These are phyloP conservation scores for Emergomyces orientalis DNA, from an alignment of 2,329 filamentous ascomycete genomes.

Conservation along the genomic window DNA sequence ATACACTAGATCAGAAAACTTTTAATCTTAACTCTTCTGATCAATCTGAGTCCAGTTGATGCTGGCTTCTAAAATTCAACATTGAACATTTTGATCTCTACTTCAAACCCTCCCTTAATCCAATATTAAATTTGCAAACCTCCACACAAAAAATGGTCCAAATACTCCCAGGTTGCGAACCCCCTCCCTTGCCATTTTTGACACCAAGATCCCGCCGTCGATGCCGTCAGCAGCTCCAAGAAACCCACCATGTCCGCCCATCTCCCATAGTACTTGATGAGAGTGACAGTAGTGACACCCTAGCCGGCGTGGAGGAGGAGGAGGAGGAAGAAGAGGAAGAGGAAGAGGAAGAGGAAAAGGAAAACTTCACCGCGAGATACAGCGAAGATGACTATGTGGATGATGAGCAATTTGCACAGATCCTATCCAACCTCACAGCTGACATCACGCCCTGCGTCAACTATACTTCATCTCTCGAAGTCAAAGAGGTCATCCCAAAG, in stretches of 20 bases:
- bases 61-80: neutral
- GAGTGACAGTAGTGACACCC: neutral
- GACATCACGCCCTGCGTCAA: neutral
- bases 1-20: neutral
- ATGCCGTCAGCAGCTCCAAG: neutral
- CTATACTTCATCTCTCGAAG: neutral
- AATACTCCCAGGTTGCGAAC: neutral
- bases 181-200: neutral
- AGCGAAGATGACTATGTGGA: constrained; percentile 21
- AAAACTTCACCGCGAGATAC: constrained; percentile 7
- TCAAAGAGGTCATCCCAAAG: constrained; percentile 13
- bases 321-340: neutral
- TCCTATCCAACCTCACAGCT: constrained; percentile 14
- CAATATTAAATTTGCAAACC: neutral
- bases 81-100: neutral
- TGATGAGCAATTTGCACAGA: constrained; percentile 20
- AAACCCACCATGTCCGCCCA: neutral
- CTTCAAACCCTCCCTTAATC: neutral
- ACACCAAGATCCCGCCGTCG: neutral
- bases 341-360: neutral
- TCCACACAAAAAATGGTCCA: neutral
- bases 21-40: neutral
- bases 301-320: constrained; percentile 1
- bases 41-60: neutral
- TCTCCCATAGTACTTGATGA: constrained; percentile 1